These are phyloP conservation scores for Fusarium graminum DNA, from an alignment of 2,329 filamentous ascomycete species.

Conservation along the genomic window DNA sequence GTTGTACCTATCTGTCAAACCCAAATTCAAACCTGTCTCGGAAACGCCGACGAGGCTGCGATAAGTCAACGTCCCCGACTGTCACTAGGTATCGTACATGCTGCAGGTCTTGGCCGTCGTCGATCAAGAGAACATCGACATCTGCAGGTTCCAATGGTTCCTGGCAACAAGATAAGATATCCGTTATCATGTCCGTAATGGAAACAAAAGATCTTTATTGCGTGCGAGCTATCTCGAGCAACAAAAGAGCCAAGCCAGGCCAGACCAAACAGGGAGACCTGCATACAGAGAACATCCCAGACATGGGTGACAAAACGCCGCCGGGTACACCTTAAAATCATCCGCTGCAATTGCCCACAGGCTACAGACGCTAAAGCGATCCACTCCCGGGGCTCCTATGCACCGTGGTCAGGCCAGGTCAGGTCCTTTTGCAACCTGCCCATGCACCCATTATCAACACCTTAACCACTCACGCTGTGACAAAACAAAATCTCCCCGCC, in stretches of 20 bases:
- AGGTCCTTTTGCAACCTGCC: conserved; percentile 46
- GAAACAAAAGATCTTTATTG: conserved; percentile 46
- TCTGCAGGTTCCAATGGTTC: conserved; percentile 36
- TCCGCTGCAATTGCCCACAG: conserved; percentile 44
- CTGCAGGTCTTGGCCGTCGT: conserved; percentile 19
- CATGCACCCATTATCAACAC: conserved; percentile 40
- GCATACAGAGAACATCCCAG: conserved; percentile 20
- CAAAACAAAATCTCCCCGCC: conserved; percentile 38
- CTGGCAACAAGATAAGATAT: conserved; percentile 45
- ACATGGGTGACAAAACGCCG: conserved; percentile 43
- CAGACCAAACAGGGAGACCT: conserved; percentile 29
- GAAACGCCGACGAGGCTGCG: conserved; percentile 41
- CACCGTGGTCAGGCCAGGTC: conserved; percentile 37
- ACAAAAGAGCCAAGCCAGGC: conserved; percentile 37
- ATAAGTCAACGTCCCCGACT: conserved; percentile 25
- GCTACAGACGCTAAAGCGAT: conserved; percentile 46
- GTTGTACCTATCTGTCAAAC: conserved; percentile 15
- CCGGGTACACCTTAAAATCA: conserved; percentile 51
- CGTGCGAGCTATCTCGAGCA: conserved; percentile 41
- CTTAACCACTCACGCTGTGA: conserved; percentile 33
- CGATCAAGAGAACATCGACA: conserved; percentile 29
- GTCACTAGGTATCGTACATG: conserved; percentile 6
- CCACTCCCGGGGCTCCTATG: conserved; percentile 46
- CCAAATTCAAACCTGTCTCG: conserved; percentile 19
- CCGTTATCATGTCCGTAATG: conserved; percentile 44